Conservation (phyloP, 1,139 yeast species). For the Lodderomyces margitis region DNA sequence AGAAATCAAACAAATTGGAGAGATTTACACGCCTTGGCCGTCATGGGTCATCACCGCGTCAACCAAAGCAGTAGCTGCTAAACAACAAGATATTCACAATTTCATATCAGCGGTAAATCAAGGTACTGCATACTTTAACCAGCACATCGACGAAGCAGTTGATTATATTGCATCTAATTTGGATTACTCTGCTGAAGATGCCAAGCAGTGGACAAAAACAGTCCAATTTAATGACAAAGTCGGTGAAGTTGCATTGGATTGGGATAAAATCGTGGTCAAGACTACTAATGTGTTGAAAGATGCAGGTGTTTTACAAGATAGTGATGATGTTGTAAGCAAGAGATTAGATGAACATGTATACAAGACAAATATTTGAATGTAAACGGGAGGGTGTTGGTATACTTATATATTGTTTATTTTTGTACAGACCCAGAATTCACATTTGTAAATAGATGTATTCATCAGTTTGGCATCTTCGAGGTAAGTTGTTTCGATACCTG, state of each 20-base stretch:
- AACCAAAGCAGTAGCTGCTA: constrained; percentile 29
- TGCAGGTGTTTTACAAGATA: constrained; percentile 56
- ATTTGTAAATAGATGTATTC: constrained; percentile 59
- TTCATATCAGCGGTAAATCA: constrained; percentile 57
- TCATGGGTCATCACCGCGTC: constrained; percentile 78
- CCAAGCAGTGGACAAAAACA: constrained; percentile 74
- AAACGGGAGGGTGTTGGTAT: background rate
- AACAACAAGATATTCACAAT: constrained; percentile 28
- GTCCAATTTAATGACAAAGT: constrained; percentile 60
- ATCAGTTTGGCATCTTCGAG: constrained; percentile 53
- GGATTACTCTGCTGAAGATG: constrained; percentile 78
- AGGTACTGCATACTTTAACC: constrained; percentile 67
- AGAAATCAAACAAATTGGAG: constrained; percentile 81
- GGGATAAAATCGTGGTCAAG: constrained; percentile 50
- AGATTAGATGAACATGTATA: constrained; percentile 32
- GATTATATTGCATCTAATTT: constrained; percentile 61
- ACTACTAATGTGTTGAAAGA: constrained; percentile 57
- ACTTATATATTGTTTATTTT: constrained; percentile 17
- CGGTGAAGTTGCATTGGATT: constrained; percentile 43
- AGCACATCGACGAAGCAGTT: constrained; percentile 63
- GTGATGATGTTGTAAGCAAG: constrained; percentile 30
- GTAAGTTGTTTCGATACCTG: constrained; percentile 50
- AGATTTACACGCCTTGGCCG: constrained; percentile 94
- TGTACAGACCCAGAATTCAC: constrained; percentile 71
- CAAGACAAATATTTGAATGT: constrained; percentile 9